phyloP scores from a whole-genome alignment of 2,329 filamentous ascomycete species.

The Hypoxylon sp. region DNA sequence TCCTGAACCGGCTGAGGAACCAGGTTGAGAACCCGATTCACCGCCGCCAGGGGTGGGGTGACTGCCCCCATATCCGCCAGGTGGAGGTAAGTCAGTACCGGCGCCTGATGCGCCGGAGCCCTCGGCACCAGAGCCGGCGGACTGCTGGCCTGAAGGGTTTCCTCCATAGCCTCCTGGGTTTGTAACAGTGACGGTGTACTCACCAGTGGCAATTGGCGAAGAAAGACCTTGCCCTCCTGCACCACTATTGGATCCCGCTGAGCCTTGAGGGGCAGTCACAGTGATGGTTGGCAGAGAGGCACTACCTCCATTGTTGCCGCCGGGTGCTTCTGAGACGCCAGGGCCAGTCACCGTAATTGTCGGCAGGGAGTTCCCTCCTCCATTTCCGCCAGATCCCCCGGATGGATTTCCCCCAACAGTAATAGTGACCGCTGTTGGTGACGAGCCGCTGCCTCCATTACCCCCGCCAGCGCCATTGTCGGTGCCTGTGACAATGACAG shows the following conservation, averaged over 20 bases:
- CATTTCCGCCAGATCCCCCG: slow-evolving; percentile 31
- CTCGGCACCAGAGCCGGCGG: slow-evolving; percentile 20
- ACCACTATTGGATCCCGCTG: slow-evolving; percentile 34
- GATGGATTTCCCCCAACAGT: slow-evolving; percentile 36
- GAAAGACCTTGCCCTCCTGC: slow-evolving; percentile 40
- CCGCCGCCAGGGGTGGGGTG: slow-evolving; percentile 38
- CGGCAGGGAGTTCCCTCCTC: slow-evolving; percentile 26
- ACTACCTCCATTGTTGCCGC: slow-evolving; percentile 35
- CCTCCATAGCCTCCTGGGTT: slow-evolving; percentile 34
- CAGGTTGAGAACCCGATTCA: slow-evolving; percentile 37
- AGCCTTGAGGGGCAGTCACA: slow-evolving; percentile 42
- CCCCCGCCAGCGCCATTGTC: slow-evolving; percentile 20
- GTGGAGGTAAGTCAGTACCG: slow-evolving; percentile 34
- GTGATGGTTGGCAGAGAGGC: slow-evolving; percentile 45
- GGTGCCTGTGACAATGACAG: slow-evolving; percentile 25
- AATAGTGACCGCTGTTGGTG: slow-evolving; percentile 34
- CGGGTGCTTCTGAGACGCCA: slow-evolving; percentile 31
- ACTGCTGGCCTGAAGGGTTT: slow-evolving; percentile 21
- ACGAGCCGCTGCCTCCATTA: slow-evolving; percentile 32
- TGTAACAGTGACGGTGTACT: slow-evolving; percentile 33
- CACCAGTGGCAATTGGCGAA: slow-evolving; percentile 31
- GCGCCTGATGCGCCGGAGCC: slow-evolving; percentile 24
- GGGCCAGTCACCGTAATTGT: slow-evolving; percentile 35
- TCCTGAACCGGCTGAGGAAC: slow-evolving; percentile 35
- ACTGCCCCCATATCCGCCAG: slow-evolving; percentile 45